Evolutionary conservation across 495 filamentous ascomycete genomes (phyloP).

Genomic region (Usnea hakonensis): DNA sequence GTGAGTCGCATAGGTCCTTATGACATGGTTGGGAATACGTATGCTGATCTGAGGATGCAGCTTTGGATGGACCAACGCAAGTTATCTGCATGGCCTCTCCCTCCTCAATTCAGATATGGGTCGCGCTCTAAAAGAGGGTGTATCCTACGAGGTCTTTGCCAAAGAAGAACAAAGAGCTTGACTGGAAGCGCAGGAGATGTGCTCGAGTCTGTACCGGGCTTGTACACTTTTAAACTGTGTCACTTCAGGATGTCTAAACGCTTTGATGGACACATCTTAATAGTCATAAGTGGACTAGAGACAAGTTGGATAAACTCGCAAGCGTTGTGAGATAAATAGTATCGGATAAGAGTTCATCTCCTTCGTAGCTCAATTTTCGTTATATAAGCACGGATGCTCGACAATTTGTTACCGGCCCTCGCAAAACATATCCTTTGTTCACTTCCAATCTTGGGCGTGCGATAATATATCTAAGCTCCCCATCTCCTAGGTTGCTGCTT

Average conservation of each 20-base stretch:
- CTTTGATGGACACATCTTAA: neutral
- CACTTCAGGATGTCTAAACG: neutral
- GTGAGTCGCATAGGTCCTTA: conserved; percentile 47
- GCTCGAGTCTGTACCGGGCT: neutral
- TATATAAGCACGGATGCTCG: neutral
- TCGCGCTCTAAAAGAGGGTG: conserved; percentile 75
- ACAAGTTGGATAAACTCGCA: neutral
- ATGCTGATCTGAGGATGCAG: conserved; percentile 43
- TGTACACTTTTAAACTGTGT: neutral
- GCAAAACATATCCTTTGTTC: neutral
- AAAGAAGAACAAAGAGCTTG: neutral
- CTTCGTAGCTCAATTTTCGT: neutral
- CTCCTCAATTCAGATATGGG: conserved; percentile 77
- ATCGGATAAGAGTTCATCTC: neutral
- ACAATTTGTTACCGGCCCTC: neutral
- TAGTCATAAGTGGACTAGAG: neutral
- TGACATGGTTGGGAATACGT: neutral
- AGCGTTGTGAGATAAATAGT: neutral
- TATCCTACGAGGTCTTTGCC: conserved; percentile 63
- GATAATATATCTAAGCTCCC: neutral
- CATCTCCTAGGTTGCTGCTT: neutral
- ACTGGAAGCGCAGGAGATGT: neutral
- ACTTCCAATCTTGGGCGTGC: neutral
- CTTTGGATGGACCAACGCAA: conserved; percentile 98
- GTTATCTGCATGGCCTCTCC: conserved; percentile 82